Evolutionary conservation across 352 stramenopile species (phyloP), one percentile per base, ranked within the genome.

Genomic region (Phytophthora crassamura): DNA sequence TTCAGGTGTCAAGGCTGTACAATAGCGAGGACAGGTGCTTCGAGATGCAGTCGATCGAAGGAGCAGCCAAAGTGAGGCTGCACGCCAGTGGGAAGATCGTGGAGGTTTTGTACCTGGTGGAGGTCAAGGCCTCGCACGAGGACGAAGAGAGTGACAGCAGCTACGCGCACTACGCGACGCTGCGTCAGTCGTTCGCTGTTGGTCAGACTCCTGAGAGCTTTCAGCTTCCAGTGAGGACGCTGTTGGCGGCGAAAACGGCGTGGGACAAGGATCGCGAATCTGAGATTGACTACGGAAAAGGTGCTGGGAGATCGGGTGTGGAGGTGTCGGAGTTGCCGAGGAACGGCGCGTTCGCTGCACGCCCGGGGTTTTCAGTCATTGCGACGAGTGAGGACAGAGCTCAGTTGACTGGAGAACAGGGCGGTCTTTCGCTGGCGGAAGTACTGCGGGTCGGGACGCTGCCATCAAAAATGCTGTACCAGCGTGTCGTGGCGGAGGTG

Each of bases 21-120:
- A 78, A 90, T 41, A 30, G 57, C 12, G 15, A 59, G 15, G 56
- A 64, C 7, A 65, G 70, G 32, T 48, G 72, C 11, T 90, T 89
- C 25, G 73, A 90, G 57, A 72, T 93, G 51, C 71, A 80, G 41
- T 93, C 85, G 11, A 75, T 90, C 15, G 85, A 91, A n/a, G 81
- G 85, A 18, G 70, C 74, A 7, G 81, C 82, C 18, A 74, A 75
- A 45, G 72, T 86, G 33, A 53, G 49, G 16, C 39, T 89, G 38
- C 69, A 80, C 48, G 16, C 49, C 11, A 78, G 64, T 59, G 77
- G 59, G 5, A 69, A 67, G 25, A n/a, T 89, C 10, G 70, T 79
- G 5, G 70, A 86, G 7, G 10, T 82, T 1, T 72, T 63, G 49
- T 84, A 69, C 41, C 18, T 70, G 5, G 57, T 83, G 20, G 66